phyloP scores from a whole-genome alignment of 352 stramenopile species.

The Blastocystis sp. region DNA sequence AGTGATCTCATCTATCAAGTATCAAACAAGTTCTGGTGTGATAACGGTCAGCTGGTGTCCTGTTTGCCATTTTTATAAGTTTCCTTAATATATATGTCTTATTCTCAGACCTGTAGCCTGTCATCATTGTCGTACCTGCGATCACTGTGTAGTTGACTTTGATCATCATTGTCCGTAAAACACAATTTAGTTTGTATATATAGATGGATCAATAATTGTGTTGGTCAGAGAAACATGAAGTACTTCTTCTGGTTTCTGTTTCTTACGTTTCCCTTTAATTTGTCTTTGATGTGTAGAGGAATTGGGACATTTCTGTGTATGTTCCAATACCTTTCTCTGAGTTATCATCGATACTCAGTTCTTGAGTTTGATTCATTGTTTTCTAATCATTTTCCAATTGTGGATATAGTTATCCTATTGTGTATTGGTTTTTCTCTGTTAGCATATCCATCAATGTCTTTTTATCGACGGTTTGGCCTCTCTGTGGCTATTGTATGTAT shows the following conservation, averaged over 20 bases:
- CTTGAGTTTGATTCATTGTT: background rate
- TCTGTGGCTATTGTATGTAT: background rate
- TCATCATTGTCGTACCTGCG: conserved; percentile 39
- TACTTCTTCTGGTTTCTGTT: conserved; percentile 56
- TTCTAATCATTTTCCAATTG: background rate
- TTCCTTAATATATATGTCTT: background rate
- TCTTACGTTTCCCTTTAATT: background rate
- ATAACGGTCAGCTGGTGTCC: conserved; percentile 16
- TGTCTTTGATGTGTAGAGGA: background rate
- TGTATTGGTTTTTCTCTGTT: background rate
- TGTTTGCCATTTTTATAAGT: conserved; percentile 51
- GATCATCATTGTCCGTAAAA: conserved; percentile 40
- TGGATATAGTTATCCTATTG: background rate
- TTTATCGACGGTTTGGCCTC: background rate
- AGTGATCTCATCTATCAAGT: conserved; percentile 26
- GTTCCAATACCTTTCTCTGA: background rate
- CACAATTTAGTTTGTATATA: background rate
- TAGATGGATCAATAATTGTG: conserved; percentile 44
- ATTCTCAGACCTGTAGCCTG: background rate
- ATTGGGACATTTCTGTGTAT: background rate
- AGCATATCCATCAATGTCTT: background rate
- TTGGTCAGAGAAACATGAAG: background rate
- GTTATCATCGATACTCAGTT: background rate
- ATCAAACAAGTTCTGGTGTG: background rate
- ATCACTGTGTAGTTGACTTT: conserved; percentile 32